phyloP scores from a whole-genome alignment of 1,284 basidiomycete genomes.

The Volvariella volvacea region DNA sequence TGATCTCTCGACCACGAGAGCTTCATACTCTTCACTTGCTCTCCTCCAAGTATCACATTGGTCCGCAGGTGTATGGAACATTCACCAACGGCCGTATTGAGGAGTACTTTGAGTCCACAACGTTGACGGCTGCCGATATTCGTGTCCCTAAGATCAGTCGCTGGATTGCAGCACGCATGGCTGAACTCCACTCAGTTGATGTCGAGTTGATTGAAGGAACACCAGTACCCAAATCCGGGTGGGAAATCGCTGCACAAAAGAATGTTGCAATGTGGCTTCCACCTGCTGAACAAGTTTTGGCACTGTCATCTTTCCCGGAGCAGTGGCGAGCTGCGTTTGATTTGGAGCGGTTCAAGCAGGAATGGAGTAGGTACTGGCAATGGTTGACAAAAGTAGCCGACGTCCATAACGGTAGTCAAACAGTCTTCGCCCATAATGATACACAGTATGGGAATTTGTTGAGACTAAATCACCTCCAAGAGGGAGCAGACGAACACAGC shows the following conservation, averaged over 20 bases:
- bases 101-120: conserved; percentile 86
- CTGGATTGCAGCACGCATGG: conserved; percentile 88
- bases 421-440: conserved; percentile 88
- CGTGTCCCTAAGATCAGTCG: conserved; percentile 68
- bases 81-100: conserved; percentile 91
- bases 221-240: conserved; percentile 30
- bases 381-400: conserved; percentile 64
- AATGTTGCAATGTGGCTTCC: conserved; percentile 62
- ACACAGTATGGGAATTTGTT: conserved; percentile 92
- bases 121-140: conserved; percentile 71
- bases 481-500: conserved; percentile 54
- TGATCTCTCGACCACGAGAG: conserved; percentile 83
- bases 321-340: conserved; percentile 43
- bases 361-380: conserved; percentile 62
- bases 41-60: conserved; percentile 80
- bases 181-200: conserved; percentile 88
- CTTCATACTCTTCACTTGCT: conserved; percentile 83
- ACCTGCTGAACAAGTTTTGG: conserved; percentile 57
- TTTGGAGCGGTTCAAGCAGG: conserved; percentile 53
- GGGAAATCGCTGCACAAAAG: conserved; percentile 52
- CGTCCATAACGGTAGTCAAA: conserved; percentile 44
- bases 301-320: conserved; percentile 40
- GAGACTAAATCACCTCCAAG: conserved; percentile 52
- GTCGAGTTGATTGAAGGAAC: conserved; percentile 57
- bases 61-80: conserved; percentile 88